Base-by-base conservation (phyloP, 257 asterid species). In the Solanum clarkiae region DNA sequence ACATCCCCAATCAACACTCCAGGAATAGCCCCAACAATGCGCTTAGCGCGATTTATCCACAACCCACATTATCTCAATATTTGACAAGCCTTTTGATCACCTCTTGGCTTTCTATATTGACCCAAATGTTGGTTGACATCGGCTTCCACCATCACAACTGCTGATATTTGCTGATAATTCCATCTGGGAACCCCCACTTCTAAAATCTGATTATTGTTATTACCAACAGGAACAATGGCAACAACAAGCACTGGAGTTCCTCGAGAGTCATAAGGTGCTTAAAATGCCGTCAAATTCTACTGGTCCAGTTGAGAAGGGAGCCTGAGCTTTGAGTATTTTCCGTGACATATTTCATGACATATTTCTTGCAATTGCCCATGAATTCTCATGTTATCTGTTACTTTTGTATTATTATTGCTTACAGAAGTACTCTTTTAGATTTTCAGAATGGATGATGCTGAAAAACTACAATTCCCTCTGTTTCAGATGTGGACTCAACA, bases 21-120 rank as follows among this genome's bases (percentile, higher is more conserved):
- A 0, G 98, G 98, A 71, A 96, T 90, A 4, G 93, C 72, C 6
- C 99, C 99, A 20, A 96, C 98, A 10, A 93, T 90, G 71, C 99
- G 86, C 59, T 94, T 94, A 71, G 94, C 98, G 2, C 98, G 91
- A 82, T 94, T 93, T 59, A 94, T 80, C 97, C 97, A 94, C 86
- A 91, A 69, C 14, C 90, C 97, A 8, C 89, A 85, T 17, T 90
- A 90, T 29, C 94, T 88, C 95, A 96, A 84, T 82, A 88, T 7
- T 32, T 90, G 86, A 7, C 98, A 93, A 0, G 99, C 98, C 85
- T 87, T 94, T 49, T 94, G 81, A 80, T 96, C 99, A 47, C 88
- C 94, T 85, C 98, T 90, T 3, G 87, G 29, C 70, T 88, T 88
- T 57, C 89, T 88, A 47, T 86, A 71, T 4, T 87, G 85, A 12